Evolutionary conservation across 2,329 filamentous ascomycete species (phyloP).

Genomic region (Stemphylium beticola): DNA sequence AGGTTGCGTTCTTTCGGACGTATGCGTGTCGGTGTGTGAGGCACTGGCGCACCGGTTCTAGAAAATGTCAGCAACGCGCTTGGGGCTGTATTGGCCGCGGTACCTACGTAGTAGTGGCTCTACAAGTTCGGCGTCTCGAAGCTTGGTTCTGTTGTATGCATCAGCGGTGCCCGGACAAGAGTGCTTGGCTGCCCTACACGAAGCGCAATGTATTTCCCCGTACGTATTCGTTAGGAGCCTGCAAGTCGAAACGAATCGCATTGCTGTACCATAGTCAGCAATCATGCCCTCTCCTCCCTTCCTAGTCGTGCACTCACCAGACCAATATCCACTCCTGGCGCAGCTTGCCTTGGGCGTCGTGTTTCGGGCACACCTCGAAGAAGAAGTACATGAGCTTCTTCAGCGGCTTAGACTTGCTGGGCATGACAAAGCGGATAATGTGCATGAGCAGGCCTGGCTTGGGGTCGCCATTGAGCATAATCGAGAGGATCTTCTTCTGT

Average conservation of each 20-base stretch:
- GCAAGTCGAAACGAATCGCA: constrained; percentile 95
- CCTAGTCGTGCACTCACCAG: constrained; percentile 67
- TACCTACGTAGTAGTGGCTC: constrained; percentile 79
- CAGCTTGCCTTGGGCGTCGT: constrained; percentile 88
- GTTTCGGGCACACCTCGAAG: constrained; percentile 98
- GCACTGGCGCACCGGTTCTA: constrained; percentile 82
- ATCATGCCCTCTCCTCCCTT: neutral
- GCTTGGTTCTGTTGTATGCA: constrained; percentile 67
- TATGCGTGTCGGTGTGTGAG: constrained; percentile 97
- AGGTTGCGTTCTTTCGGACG: constrained; percentile 97
- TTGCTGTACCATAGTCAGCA: constrained; percentile 67
- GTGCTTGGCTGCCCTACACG: constrained; percentile 54
- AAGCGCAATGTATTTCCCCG: constrained; percentile 98
- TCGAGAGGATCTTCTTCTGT: constrained; percentile 83
- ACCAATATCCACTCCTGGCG: constrained; percentile 99
- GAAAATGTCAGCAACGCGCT: neutral
- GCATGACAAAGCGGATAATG: constrained; percentile 99
- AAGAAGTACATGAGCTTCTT: constrained; percentile 99
- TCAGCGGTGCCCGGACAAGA: constrained; percentile 20
- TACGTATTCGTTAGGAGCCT: constrained; percentile 98
- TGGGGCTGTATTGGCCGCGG: neutral
- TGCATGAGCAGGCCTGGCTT: constrained; percentile 98
- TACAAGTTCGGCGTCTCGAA: constrained; percentile 93
- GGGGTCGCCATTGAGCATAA: constrained; percentile 98
- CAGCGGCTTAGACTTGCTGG: constrained; percentile 91